These are phyloP conservation scores for Aspergillus felis DNA, from an alignment of 2,329 filamentous ascomycete species.

Conservation along the genomic window DNA sequence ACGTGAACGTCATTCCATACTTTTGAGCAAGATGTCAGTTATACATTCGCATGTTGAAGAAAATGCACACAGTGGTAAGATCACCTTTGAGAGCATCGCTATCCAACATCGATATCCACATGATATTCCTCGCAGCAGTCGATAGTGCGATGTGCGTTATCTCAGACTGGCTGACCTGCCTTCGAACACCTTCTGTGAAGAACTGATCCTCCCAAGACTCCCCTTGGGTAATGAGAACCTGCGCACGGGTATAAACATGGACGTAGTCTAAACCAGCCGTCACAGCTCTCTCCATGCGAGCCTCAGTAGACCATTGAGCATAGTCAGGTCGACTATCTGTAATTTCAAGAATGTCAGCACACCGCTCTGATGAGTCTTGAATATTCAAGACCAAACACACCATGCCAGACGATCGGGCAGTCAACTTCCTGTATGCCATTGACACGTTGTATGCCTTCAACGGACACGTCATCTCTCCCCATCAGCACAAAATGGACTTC, in stretches of 20 bases:
- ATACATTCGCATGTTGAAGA: neutral
- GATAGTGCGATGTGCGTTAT: slow-evolving; percentile 75
- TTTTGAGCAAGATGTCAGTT: slow-evolving; percentile 27
- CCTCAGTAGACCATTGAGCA: slow-evolving; percentile 63
- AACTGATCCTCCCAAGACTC: slow-evolving; percentile 63
- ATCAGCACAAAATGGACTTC: slow-evolving; percentile 79
- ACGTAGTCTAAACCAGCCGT: slow-evolving; percentile 67
- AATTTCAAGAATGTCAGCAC: slow-evolving; percentile 2
- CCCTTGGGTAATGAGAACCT: slow-evolving; percentile 70
- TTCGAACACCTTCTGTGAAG: slow-evolving; percentile 59
- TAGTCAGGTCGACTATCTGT: slow-evolving; percentile 71
- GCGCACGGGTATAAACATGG: slow-evolving; percentile 69
- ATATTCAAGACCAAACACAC: slow-evolving; percentile 37
- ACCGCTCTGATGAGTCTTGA: neutral
- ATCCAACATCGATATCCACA: slow-evolving; percentile 78
- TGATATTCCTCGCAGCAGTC: slow-evolving; percentile 55
- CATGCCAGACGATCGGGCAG: slow-evolving; percentile 65
- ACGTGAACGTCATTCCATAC: slow-evolving; percentile 75
- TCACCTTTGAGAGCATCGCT: slow-evolving; percentile 64
- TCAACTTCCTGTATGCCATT: slow-evolving; percentile 68
- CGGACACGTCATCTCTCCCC: slow-evolving; percentile 65
- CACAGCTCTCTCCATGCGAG: slow-evolving; percentile 63
- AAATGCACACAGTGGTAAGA: slow-evolving; percentile 6
- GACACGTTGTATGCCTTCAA: slow-evolving; percentile 66
- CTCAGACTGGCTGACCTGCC: slow-evolving; percentile 49